Evolutionary conservation across 768 basidiomycete species (phyloP), one percentile per base, ranked within the genome.

Genomic region (Tulasnella calospora): DNA sequence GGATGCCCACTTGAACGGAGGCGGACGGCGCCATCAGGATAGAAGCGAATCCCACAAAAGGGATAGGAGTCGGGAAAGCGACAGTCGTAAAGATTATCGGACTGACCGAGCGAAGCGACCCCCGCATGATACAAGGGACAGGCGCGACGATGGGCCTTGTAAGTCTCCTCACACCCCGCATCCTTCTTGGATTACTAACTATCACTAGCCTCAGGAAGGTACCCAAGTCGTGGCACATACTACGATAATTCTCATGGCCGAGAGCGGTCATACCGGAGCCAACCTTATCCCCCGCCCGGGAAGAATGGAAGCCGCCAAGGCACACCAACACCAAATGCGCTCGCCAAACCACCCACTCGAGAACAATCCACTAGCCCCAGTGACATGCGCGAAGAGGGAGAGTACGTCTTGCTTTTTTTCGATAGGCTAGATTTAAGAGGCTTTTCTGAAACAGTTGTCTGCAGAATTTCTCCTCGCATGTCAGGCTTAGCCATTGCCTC

Each of bases 341-440:
- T 23, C 61, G 33, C 77, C 9, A 79, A 61, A 19, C 23, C 78
- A 10, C 57, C 73, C 2, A 75, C 80, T 27, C 71, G 81, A 82
- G 57, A 73, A 70, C 3, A 73, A 74, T 35, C 79, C 80, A 38
- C 79, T 74, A 30, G 41, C 78, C 81, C 30, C 82, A 83, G 67
- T 83, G 85, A 44, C 17, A 93, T 94, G 81, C 92, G 85, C 83
- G 93, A 95, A 86, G 95, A 96, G 88, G 95, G 93, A 87, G 95
- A 97, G 94, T 96, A 85, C 92, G 95, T 95, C 7, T 35, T 67
- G 0, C 5, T 17, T 4, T 35, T 67, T 27, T 33, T 27, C 6
- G 7, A 35, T 67, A 35, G 5, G 27, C 27, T 35, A 30, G 33
- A 30, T 27, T 35, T 9, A 67, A 35, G 61, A 57, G 61, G 27